A percentile compares a stretch with the other conserved stretches of the same genome.
phyloP scores from a whole-genome alignment of 768 basidiomycete genomes.

The Solioccasus polychromus region DNA sequence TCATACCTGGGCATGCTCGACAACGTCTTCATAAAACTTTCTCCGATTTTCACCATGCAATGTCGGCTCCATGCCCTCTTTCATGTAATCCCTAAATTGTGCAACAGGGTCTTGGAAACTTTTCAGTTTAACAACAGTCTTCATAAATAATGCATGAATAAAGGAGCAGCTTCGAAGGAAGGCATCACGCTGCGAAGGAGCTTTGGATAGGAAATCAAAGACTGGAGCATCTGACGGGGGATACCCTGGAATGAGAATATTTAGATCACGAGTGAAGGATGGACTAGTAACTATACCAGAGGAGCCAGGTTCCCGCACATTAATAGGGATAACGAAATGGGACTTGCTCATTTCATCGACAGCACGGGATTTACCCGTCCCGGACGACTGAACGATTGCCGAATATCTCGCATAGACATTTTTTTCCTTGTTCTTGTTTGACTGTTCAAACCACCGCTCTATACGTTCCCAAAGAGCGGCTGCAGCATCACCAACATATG shows the following conservation, averaged over 20 bases:
- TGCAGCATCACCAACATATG: background rate
- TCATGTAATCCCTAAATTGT: background rate
- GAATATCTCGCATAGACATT: background rate
- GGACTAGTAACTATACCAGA: background rate
- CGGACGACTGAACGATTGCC: background rate
- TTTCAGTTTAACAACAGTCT: background rate
- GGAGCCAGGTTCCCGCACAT: background rate
- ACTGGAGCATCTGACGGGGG: background rate
- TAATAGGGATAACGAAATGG: background rate
- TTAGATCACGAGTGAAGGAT: background rate
- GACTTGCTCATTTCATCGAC: background rate
- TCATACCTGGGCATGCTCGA: background rate
- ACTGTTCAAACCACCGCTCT: background rate
- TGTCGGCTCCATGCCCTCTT: background rate
- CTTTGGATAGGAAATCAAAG: background rate
- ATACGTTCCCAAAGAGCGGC: background rate
- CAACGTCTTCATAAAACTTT: background rate
- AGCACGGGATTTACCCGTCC: background rate
- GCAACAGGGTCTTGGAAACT: background rate
- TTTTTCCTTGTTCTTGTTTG: background rate
- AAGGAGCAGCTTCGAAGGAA: background rate
- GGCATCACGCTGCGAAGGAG: background rate
- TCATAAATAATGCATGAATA: background rate
- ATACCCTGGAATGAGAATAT: background rate
- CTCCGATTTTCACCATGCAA: background rate